A percentile compares a stretch with the other conserved stretches of the same genome.
These are phyloP conservation scores for Ilex paraguariensis DNA, from an alignment of 305 asterid genomes.

Conservation along the genomic window DNA sequence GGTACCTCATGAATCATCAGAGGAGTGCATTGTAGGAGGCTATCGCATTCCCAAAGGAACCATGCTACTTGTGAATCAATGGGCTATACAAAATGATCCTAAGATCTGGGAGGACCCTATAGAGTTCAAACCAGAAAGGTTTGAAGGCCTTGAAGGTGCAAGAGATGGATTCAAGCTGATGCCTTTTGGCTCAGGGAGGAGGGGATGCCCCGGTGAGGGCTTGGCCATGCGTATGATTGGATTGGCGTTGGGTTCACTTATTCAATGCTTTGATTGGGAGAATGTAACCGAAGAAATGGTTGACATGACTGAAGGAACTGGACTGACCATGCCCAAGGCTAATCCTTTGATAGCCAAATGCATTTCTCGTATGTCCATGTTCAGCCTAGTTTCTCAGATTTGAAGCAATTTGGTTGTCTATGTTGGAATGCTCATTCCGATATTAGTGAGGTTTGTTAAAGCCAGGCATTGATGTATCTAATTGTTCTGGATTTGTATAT, in stretches of 20 bases:
- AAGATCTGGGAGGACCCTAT: slow-evolving; percentile 38
- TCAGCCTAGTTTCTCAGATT: not conserved
- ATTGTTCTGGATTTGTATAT: too few relatives aligned
- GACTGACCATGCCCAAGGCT: slow-evolving; percentile 9
- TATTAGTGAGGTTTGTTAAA: too few relatives aligned
- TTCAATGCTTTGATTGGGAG: slow-evolving; percentile 55
- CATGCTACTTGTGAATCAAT: slow-evolving; percentile 37
- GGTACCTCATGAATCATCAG: slow-evolving; percentile 36
- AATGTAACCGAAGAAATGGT: slow-evolving; percentile 15
- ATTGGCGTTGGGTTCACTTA: slow-evolving; percentile 33
- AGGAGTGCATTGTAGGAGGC: slow-evolving; percentile 35
- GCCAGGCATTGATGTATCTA: too few relatives aligned
- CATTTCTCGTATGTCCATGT: not conserved
- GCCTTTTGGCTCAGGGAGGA: slow-evolving; percentile 45
- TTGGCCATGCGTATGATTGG: slow-evolving; percentile 33
- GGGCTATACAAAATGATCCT: slow-evolving; percentile 48
- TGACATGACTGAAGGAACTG: slow-evolving; percentile 13
- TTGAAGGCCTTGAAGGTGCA: slow-evolving; percentile 14
- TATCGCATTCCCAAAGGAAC: slow-evolving; percentile 36
- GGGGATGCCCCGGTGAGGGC: slow-evolving; percentile 42
- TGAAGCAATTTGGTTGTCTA: too few relatives aligned
- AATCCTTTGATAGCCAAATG: slow-evolving; percentile 2
- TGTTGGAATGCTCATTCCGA: too few relatives aligned
- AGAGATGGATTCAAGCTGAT: slow-evolving; percentile 23
- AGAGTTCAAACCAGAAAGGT: slow-evolving; percentile 39